Percentiles rank a stretch among this genome's conserved stretches.
phyloP scores from a whole-genome alignment of 345 rosid genomes.

The Populus nigra region DNA sequence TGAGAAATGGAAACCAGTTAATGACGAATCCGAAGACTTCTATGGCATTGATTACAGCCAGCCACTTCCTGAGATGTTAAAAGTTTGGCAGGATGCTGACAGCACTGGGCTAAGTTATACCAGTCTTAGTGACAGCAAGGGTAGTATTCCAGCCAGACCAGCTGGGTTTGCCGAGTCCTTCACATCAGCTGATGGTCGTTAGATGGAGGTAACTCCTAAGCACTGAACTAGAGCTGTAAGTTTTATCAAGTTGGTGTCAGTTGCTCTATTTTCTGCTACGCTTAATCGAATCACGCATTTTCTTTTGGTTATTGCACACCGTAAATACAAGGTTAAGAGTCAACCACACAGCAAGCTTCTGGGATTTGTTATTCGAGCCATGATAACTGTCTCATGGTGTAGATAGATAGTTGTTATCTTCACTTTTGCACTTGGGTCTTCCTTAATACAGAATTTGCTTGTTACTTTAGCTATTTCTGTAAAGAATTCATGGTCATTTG shows the following conservation, averaged over 20 bases:
- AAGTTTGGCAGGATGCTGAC: constrained; percentile 46
- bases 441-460: neutral
- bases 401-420: neutral
- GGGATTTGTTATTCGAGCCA: neutral
- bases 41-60: constrained; percentile 34
- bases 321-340: neutral
- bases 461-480: neutral
- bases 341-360: too few relatives aligned
- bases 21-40: constrained; percentile 22
- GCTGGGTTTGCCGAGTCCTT: constrained; percentile 45
- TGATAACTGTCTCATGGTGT: neutral
- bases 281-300: neutral
- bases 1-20: constrained; percentile 45
- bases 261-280: neutral
- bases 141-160: constrained; percentile 42
- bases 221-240: neutral
- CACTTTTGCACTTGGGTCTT: neutral
- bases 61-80: constrained; percentile 47
- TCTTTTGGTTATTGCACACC: neutral
- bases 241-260: neutral
- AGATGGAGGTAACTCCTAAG: constrained; percentile 1
- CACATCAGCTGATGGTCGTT: constrained; percentile 42
- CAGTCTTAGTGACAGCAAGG: constrained; percentile 33
- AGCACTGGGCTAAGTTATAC: constrained; percentile 17
- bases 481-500: neutral